A percentile compares a stretch with the other conserved stretches of the same genome.
Conservation (phyloP, 805 yeast species). For the Ogataea populi-albae region DNA sequence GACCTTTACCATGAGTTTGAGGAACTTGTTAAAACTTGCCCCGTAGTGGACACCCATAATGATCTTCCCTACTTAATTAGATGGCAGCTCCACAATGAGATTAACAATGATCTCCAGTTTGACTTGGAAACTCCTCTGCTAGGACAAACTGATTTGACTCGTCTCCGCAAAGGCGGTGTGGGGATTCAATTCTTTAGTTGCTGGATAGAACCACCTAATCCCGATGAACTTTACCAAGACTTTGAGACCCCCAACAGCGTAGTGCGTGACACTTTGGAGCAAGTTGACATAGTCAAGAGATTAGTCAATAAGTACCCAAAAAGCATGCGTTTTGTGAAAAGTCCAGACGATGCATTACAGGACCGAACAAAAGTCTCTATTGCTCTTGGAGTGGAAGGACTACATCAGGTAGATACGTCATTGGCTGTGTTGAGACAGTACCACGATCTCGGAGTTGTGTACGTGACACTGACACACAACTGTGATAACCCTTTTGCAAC, state of each 20-base stretch:
- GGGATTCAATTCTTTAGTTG: conserved; percentile 53
- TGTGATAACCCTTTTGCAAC: conserved; percentile 59
- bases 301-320: conserved; percentile 40
- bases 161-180: conserved; percentile 41
- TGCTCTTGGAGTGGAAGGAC: conserved; percentile 52
- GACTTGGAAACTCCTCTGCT: conserved; percentile 39
- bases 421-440: conserved; percentile 48
- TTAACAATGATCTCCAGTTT: conserved; percentile 33
- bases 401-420: conserved; percentile 51
- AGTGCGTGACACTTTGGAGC: conserved; percentile 54
- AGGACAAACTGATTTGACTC: conserved; percentile 44
- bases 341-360: conserved; percentile 40
- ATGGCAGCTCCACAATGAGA: conserved; percentile 43
- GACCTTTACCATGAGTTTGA: conserved; percentile 14
- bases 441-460: conserved; percentile 50
- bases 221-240: conserved; percentile 38
- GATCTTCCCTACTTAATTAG: conserved; percentile 50
- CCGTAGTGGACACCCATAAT: conserved; percentile 51
- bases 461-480: conserved; percentile 52
- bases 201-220: conserved; percentile 45
- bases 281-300: conserved; percentile 49
- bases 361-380: conserved; percentile 38
- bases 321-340: conserved; percentile 38
- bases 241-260: conserved; percentile 42
- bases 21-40: conserved; percentile 23